Base-by-base conservation (phyloP, 2,329 filamentous ascomycete species). In the Thermomyces lanuginosus region DNA sequence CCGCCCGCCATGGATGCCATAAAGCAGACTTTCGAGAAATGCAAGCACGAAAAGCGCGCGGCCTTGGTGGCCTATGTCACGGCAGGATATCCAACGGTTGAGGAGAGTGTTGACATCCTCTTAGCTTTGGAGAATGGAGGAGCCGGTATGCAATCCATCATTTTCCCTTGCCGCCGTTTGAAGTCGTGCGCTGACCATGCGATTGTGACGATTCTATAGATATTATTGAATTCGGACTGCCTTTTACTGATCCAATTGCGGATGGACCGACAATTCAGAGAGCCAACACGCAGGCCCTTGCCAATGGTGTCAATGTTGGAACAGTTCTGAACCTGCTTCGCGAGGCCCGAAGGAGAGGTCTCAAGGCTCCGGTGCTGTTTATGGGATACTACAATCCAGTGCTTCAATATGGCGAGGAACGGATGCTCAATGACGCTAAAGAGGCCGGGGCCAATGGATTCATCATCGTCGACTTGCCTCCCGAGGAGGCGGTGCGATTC, bases 321-420 rank as follows among this genome's bases (percentile, higher is more conserved):
- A 72, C 69, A 27, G 79, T 80, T 9, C 66, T 98, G 21, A 66
- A 78, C 44, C 86, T 92, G 65, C 76, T 93, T 34, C 75, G 76
- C 42, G 69, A 78, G 36, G 82, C 86, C 24, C 69, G 89, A 44
- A 65, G 67, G 41, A 68, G 66, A 35, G 89, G 89, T 21, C 63
- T 95, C 29, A 75, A 67, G 44, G 72, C 76, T 1, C 89, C 89
- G 1, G 70, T 98, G 21, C 60, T 98, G 47, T 69, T 98, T 39
- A 98, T 98, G 89, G 89, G 89, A 44, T 98, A 98, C 68, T 98
- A 92, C 61, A 98, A 98, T 61, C 89, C 89, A 1, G 65, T 95
- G 35, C 63, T 95, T 35, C 81, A 77, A 45, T 98, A 95, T 50
- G 89, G 89, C 28, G 89, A 98, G 59, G 83, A 92, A 58, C 69